phyloP scores from a whole-genome alignment of 2,329 filamentous ascomycete genomes.

The Parastagonospora nodorum region DNA sequence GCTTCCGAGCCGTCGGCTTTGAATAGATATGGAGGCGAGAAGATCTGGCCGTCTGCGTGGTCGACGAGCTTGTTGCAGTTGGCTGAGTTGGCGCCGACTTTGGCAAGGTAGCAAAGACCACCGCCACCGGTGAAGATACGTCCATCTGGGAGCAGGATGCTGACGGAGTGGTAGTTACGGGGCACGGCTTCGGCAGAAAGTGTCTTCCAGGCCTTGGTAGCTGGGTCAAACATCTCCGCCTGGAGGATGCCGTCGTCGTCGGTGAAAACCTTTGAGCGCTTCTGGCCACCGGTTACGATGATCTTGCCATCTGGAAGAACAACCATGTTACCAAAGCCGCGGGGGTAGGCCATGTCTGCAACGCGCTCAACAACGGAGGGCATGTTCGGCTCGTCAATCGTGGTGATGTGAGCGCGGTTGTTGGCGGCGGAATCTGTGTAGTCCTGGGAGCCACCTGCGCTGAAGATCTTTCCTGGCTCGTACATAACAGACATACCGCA shows the following conservation, averaged over 20 bases:
- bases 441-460: conserved; percentile 28
- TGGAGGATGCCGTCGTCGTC: conserved; percentile 26
- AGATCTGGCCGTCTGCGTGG: conserved; percentile 33
- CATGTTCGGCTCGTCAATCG: conserved; percentile 21
- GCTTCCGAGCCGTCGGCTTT: conserved; percentile 25
- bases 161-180: conserved; percentile 33
- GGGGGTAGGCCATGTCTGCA: conserved; percentile 29
- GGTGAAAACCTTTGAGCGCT: conserved; percentile 28
- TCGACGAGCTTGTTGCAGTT: conserved; percentile 36
- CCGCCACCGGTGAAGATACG: conserved; percentile 32
- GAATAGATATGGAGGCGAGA: conserved; percentile 36
- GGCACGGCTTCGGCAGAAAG: conserved; percentile 29
- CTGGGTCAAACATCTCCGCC: conserved; percentile 32
- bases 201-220: conserved; percentile 26
- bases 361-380: conserved; percentile 26
- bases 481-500: conserved; percentile 33
- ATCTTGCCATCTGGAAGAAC: conserved; percentile 34
- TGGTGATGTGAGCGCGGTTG: conserved; percentile 27
- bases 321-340: conserved; percentile 30
- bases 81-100: conserved; percentile 19
- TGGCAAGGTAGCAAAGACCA: conserved; percentile 27
- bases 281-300: conserved; percentile 32
- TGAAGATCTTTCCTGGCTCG: conserved; percentile 32
- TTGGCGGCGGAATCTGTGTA: conserved; percentile 29
- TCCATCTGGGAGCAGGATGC: conserved; percentile 29